Evolutionary conservation across 306 rosid species (phyloP).

Genomic region (Lathyrus tuberosus): DNA sequence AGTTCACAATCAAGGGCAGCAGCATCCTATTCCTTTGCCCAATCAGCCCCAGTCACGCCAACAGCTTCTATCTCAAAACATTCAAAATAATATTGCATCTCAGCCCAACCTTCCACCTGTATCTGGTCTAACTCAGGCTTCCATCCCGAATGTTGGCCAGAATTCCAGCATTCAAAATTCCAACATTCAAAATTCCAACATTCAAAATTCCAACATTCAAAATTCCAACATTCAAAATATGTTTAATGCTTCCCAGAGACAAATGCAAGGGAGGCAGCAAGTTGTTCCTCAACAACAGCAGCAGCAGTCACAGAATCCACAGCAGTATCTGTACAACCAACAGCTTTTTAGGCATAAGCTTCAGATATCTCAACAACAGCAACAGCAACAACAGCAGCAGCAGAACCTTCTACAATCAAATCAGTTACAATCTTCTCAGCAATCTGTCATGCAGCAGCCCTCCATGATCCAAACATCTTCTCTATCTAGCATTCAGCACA

Average conservation of each 20-base stretch:
- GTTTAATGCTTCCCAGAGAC: slow-evolving; percentile 75
- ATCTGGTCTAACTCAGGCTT: slow-evolving; percentile 60
- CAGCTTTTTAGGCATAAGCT: slow-evolving; percentile 69
- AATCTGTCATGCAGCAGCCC: slow-evolving; percentile 71
- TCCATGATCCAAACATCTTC: slow-evolving; percentile 63
- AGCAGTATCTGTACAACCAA: slow-evolving; percentile 66
- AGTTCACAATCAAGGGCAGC: slow-evolving; percentile 72
- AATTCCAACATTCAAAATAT: slow-evolving; percentile 70
- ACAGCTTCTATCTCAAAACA: slow-evolving; percentile 69
- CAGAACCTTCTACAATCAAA: slow-evolving; percentile 76
- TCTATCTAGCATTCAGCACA: slow-evolving; percentile 68
- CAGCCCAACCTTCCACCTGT: slow-evolving; percentile 62
- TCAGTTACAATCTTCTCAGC: slow-evolving; percentile 91
- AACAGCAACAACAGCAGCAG: slow-evolving; percentile 55
- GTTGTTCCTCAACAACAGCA: slow-evolving; percentile 74
- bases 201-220: slow-evolving; percentile 72
- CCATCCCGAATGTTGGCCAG: slow-evolving; percentile 73
- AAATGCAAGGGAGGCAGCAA: slow-evolving; percentile 84
- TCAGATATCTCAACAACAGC: slow-evolving; percentile 50
- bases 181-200: slow-evolving; percentile 47
- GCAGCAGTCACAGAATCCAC: slow-evolving; percentile 77
- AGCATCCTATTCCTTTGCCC: slow-evolving; percentile 57
- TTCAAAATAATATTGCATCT: slow-evolving; percentile 63
- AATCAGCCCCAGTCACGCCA: slow-evolving; percentile 81
- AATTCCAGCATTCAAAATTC: slow-evolving; percentile 56